Conservation (phyloP, 1,139 yeast genomes). For the Debaryomyces psychrophilus region DNA sequence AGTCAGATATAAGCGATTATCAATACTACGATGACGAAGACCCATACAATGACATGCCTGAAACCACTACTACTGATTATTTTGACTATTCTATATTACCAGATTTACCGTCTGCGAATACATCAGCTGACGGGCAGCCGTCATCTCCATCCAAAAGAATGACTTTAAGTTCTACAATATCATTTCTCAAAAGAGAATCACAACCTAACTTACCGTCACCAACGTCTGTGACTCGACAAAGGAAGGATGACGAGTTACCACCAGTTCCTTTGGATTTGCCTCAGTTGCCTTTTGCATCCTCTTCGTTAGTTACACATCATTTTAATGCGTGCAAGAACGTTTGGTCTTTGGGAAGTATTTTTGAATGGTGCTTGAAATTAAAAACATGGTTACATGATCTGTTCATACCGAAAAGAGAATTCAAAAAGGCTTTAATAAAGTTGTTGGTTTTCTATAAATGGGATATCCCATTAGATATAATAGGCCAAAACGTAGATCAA, state of each 20-base stretch:
- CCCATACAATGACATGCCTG: conserved; percentile 15
- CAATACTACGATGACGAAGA: conserved; percentile 14
- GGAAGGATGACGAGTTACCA: conserved; percentile 40
- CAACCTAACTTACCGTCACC: conserved; percentile 11
- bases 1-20: conserved; percentile 16
- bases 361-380: conserved; percentile 52
- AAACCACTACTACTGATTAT: conserved; percentile 32
- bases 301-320: conserved; percentile 52
- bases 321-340: conserved; percentile 40
- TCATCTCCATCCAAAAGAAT: conserved; percentile 23
- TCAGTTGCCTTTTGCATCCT: conserved; percentile 57
- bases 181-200: conserved; percentile 22
- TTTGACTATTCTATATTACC: conserved; percentile 49
- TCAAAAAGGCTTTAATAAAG: conserved; percentile 53
- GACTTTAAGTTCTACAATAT: conserved; percentile 25
- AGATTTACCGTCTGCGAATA: conserved; percentile 34
- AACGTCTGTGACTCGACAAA: conserved; percentile 15
- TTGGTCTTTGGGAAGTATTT: conserved; percentile 49
- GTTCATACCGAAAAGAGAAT: conserved; percentile 53
- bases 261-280: conserved; percentile 60
- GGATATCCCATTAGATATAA: conserved; percentile 55
- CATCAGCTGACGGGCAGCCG: conserved; percentile 13
- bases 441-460: conserved; percentile 55
- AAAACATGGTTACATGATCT: conserved; percentile 55
- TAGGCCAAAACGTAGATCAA: conserved; percentile 58